These are phyloP conservation scores for Lyophyllum semitale DNA, from an alignment of 768 basidiomycete species.

Conservation along the genomic window DNA sequence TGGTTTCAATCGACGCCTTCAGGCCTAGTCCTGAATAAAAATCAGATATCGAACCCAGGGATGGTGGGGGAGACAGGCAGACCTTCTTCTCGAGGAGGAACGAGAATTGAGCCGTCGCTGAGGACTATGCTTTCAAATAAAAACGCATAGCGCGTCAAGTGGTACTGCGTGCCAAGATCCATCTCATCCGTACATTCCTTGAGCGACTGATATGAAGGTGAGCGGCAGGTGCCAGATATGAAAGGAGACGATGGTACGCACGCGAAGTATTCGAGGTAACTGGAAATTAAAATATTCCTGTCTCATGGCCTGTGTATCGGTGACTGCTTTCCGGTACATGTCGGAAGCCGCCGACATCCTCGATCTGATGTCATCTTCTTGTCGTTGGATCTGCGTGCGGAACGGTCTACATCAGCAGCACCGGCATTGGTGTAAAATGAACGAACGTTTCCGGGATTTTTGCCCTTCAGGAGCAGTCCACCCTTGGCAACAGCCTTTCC, in stretches of 20 bases:
- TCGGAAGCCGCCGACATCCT: constrained; percentile 88
- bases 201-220: constrained; percentile 54
- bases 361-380: constrained; percentile 91
- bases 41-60: not conserved
- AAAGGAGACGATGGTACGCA: constrained; percentile 41
- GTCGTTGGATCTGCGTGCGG: constrained; percentile 72
- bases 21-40: constrained; percentile 58
- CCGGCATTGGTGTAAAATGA: not conserved
- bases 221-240: not conserved
- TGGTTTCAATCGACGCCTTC: constrained; percentile 84
- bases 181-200: constrained; percentile 97
- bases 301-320: constrained; percentile 85
- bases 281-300: constrained; percentile 99
- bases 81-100: constrained; percentile 77
- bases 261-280: constrained; percentile 88
- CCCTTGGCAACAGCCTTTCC: constrained; percentile 93
- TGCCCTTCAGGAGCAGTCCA: constrained; percentile 86
- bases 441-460: constrained; percentile 84
- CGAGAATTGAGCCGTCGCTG: constrained; percentile 83
- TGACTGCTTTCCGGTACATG: constrained; percentile 86
- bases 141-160: constrained; percentile 92
- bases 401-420: not conserved
- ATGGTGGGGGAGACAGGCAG: constrained; percentile 16
- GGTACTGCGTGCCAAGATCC: constrained; percentile 97
- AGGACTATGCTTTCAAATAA: constrained; percentile 90